Evolutionary conservation across 2,329 filamentous ascomycete species (phyloP).

Genomic region (Myriosclerotinia scirpicola): DNA sequence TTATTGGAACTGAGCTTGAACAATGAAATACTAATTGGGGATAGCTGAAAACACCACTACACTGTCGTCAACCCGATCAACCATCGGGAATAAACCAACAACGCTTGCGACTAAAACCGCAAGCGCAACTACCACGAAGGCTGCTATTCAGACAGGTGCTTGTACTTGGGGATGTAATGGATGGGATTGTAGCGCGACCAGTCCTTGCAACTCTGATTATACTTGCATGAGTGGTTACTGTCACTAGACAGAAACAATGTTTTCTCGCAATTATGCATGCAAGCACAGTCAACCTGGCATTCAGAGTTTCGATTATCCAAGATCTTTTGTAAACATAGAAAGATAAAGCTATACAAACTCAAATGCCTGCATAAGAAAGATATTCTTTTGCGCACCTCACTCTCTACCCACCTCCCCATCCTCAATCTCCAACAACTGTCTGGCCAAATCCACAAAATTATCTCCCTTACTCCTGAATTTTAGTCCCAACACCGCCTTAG

Average conservation of each 20-base stretch:
- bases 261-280: background rate
- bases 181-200: conserved; percentile 19
- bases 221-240: conserved; percentile 17
- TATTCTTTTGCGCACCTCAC: background rate
- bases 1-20: no score
- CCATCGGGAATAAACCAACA: background rate
- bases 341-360: background rate
- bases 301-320: background rate
- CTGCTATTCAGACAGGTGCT: background rate
- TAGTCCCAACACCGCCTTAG: conserved; percentile 27
- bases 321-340: background rate
- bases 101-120: background rate
- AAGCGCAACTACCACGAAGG: background rate
- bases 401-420: background rate
- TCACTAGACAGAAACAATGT: background rate
- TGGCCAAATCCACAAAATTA: conserved; percentile 36
- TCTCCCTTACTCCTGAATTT: conserved; percentile 29
- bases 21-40: background rate
- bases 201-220: conserved; percentile 10
- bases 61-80: background rate
- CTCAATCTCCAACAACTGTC: conserved; percentile 34
- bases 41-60: background rate
- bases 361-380: background rate
- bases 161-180: conserved; percentile 23
- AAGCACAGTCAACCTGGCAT: background rate